Conservation (phyloP, 306 rosid species). For the Cucurbita moschata region DNA sequence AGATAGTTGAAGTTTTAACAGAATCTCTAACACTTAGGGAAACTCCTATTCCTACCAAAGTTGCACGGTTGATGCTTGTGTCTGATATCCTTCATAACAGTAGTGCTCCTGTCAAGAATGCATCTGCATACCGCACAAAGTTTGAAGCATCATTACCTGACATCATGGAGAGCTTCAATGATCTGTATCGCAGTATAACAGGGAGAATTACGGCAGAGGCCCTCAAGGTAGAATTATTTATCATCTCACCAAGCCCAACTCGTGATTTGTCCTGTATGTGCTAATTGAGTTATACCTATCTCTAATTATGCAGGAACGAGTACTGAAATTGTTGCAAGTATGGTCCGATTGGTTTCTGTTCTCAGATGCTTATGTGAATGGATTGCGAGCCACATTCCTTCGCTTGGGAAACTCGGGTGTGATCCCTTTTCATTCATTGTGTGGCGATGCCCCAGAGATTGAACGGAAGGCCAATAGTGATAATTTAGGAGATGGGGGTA, state of each 20-base stretch:
- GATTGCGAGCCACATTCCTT: slow-evolving; percentile 85
- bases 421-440: slow-evolving; percentile 65
- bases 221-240: slow-evolving; percentile 44
- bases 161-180: slow-evolving; percentile 97
- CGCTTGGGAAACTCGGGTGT: slow-evolving; percentile 91
- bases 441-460: slow-evolving; percentile 80
- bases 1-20: slow-evolving; percentile 95
- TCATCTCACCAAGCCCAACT: background rate
- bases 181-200: slow-evolving; percentile 71
- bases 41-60: slow-evolving; percentile 96
- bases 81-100: slow-evolving; percentile 98
- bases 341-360: slow-evolving; percentile 99
- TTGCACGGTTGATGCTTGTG: slow-evolving; percentile 98
- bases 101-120: slow-evolving; percentile 99
- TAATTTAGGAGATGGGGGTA: slow-evolving; percentile 41
- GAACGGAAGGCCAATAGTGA: slow-evolving; percentile 55
- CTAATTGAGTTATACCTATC: slow-evolving; percentile 6
- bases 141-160: slow-evolving; percentile 92
- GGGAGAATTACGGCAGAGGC: slow-evolving; percentile 99
- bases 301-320: slow-evolving; percentile 66
- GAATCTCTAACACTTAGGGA: slow-evolving; percentile 97
- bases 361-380: slow-evolving; percentile 94
- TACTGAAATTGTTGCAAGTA: slow-evolving; percentile 86
- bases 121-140: slow-evolving; percentile 97
- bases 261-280: background rate